Percentiles rank a stretch among this genome's conserved stretches.
These are phyloP conservation scores for Gossypium mustelinum DNA, from an alignment of 345 rosid species.

Conservation along the genomic window DNA sequence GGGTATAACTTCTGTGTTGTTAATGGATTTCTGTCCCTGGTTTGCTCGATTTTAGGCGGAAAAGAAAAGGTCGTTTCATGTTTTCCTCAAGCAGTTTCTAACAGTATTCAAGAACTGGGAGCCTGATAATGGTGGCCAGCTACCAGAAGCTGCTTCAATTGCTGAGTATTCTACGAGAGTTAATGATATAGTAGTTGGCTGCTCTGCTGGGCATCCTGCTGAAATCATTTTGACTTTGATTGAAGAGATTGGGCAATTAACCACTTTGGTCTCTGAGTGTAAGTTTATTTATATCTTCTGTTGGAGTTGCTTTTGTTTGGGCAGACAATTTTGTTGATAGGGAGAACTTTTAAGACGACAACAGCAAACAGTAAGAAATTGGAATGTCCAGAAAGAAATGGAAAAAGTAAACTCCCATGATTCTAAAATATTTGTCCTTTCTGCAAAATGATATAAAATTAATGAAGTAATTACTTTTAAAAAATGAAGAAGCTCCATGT, in stretches of 20 bases:
- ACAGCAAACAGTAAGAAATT: not conserved
- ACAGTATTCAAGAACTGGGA: conserved; percentile 56
- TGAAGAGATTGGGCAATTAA: conserved; percentile 49
- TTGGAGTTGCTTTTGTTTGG: conserved; percentile 12
- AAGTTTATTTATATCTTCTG: conserved; percentile 31
- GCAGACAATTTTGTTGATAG: not conserved
- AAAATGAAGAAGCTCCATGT: not conserved
- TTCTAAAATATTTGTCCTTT: not conserved
- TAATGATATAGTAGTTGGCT: conserved; percentile 43
- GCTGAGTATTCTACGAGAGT: conserved; percentile 27
- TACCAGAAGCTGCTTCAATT: conserved; percentile 35
- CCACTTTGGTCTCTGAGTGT: conserved; percentile 41
- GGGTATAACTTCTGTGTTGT: not conserved
- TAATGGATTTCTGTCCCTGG: conserved; percentile 4
- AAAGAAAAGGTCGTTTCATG: conserved; percentile 47
- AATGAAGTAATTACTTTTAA: not conserved
- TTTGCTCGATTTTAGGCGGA: conserved; percentile 42
- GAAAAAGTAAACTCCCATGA: not conserved
- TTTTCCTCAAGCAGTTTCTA: conserved; percentile 60
- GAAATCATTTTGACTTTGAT: conserved; percentile 43
- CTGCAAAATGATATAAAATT: not conserved
- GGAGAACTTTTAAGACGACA: not conserved
- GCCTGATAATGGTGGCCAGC: conserved; percentile 42
- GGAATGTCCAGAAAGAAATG: not conserved
- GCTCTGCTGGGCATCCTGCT: conserved; percentile 66